Percentiles rank a stretch among this genome's conserved stretches.
These are phyloP conservation scores for Diaporthe humulicola DNA, from an alignment of 2,329 filamentous ascomycete species.

Conservation along the genomic window DNA sequence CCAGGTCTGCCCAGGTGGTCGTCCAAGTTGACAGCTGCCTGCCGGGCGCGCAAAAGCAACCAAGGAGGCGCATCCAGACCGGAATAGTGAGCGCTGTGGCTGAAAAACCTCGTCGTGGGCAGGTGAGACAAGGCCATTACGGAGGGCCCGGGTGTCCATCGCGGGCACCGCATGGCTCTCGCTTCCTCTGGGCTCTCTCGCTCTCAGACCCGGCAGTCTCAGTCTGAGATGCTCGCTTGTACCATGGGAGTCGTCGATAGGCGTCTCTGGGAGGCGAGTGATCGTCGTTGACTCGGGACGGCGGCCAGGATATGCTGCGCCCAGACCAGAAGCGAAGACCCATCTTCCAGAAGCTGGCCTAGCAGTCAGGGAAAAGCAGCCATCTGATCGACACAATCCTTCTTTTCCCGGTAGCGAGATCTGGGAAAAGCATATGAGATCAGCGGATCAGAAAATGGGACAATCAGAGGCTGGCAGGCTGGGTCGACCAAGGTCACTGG, in stretches of 20 bases:
- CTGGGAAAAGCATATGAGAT: constrained; percentile 18
- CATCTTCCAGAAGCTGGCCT: constrained; percentile 23
- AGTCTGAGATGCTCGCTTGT: constrained; percentile 27
- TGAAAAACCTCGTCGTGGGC: neutral
- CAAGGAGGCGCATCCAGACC: constrained; percentile 17
- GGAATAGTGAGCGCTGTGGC: constrained; percentile 7
- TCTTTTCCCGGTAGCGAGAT: constrained; percentile 27
- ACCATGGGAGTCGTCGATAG: constrained; percentile 7
- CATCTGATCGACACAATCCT: constrained; percentile 3
- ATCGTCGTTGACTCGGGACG: constrained; percentile 15
- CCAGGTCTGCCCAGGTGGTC: neutral
- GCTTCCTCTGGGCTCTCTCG: constrained; percentile 15
- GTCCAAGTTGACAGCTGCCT: neutral
- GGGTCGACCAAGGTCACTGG: neutral
- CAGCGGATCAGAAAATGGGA: constrained; percentile 11
- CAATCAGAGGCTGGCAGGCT: neutral
- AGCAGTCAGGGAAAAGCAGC: neutral
- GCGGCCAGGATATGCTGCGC: neutral
- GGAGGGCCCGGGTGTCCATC: neutral
- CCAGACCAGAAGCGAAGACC: constrained; percentile 19
- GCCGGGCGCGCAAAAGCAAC: constrained; percentile 14
- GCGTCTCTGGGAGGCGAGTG: neutral
- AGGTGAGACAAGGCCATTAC: constrained; percentile 27
- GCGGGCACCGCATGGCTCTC: constrained; percentile 21
- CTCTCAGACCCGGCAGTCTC: constrained; percentile 15